A percentile compares a stretch with the other conserved stretches of the same genome.
phyloP scores from a whole-genome alignment of 2,329 filamentous ascomycete genomes.

The Cryoendolithus antarcticus region DNA sequence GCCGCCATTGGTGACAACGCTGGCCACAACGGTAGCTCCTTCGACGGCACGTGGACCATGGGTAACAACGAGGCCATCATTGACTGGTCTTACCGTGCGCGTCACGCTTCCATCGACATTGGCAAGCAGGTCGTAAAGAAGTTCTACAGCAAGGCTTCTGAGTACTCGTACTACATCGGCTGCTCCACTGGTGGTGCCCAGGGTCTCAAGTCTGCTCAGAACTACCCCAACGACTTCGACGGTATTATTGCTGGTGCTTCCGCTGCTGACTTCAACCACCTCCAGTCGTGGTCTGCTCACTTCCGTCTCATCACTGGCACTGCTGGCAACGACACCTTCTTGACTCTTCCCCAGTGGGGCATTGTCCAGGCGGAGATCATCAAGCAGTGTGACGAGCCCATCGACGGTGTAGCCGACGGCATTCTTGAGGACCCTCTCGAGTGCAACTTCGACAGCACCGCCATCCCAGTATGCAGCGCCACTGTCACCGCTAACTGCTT shows the following conservation, averaged over 20 bases:
- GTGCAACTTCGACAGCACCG: conserved; percentile 28
- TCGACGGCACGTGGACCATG: conserved; percentile 18
- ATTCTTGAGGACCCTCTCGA: conserved; percentile 35
- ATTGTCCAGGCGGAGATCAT: conserved; percentile 33
- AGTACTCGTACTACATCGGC: conserved; percentile 36
- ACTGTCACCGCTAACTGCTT: conserved; percentile 29
- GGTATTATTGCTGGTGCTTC: conserved; percentile 35
- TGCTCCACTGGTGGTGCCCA: conserved; percentile 38
- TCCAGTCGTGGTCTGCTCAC: conserved; percentile 32
- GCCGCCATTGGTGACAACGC: conserved; percentile 23
- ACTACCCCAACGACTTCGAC: conserved; percentile 37
- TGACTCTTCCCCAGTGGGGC: conserved; percentile 30
- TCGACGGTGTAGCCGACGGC: conserved; percentile 38
- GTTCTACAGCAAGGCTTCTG: conserved; percentile 27
- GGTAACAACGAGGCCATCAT: conserved; percentile 19
- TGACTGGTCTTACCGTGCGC: conserved; percentile 22
- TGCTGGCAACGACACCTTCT: conserved; percentile 27
- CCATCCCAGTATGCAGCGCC: conserved; percentile 23
- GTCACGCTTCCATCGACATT: conserved; percentile 20
- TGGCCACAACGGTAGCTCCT: conserved; percentile 21
- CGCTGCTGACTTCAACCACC: conserved; percentile 31
- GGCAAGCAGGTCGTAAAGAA: conserved; percentile 22
- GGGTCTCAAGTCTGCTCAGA: conserved; percentile 33
- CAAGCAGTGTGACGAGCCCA: conserved; percentile 36
- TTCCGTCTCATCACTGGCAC: conserved; percentile 32